Percentiles rank a stretch among this genome's conserved stretches.
Evolutionary conservation across 345 rosid species (phyloP).

Genomic region (Hibiscus mutabilis): DNA sequence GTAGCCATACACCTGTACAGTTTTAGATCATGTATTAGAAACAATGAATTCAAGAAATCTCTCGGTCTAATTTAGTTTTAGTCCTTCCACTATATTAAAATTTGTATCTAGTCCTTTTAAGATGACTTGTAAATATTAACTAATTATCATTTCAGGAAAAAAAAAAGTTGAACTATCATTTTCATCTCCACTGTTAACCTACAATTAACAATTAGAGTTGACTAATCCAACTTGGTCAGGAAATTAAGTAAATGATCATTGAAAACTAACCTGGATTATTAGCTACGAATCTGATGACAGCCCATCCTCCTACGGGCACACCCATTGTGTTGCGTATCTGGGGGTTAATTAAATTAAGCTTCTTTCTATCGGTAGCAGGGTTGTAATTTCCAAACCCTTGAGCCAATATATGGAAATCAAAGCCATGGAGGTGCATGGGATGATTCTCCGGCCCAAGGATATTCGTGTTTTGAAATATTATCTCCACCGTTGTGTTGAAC

Average conservation of each 20-base stretch:
- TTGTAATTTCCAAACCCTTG: slow-evolving; percentile 88
- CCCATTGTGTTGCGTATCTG: slow-evolving; percentile 66
- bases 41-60: not conserved
- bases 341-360: slow-evolving; percentile 54
- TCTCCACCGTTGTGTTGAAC: slow-evolving; percentile 64
- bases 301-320: slow-evolving; percentile 87
- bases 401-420: slow-evolving; percentile 70
- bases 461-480: slow-evolving; percentile 73
- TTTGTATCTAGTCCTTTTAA: no score
- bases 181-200: not conserved
- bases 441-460: slow-evolving; percentile 57
- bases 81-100: not conserved
- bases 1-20: slow-evolving; percentile 52
- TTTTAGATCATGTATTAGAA: not conserved
- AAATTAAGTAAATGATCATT: not conserved
- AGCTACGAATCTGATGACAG: slow-evolving; percentile 67
- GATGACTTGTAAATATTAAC: no score
- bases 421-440: slow-evolving; percentile 90
- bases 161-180: not conserved
- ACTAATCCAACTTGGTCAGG: not conserved
- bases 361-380: slow-evolving; percentile 31
- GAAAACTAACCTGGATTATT: slow-evolving; percentile 67
- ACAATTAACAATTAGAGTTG: not conserved
- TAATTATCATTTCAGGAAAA: not conserved
- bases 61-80: not conserved